phyloP scores from a whole-genome alignment of 164 flowering plant species.

The Tetrastigma voinierianum region DNA sequence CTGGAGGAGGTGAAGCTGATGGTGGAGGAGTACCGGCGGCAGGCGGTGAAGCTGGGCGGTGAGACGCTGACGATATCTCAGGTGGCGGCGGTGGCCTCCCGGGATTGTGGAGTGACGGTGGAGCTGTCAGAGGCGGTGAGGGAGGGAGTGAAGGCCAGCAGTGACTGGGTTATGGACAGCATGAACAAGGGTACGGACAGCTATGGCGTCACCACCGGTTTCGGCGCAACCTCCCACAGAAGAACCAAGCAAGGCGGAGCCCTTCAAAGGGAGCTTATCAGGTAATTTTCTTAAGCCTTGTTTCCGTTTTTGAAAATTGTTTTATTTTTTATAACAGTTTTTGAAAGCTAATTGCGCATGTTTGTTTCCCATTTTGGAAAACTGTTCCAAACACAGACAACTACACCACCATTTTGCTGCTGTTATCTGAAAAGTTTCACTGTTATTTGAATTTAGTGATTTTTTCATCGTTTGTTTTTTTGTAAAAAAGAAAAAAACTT shows the following conservation, averaged over 20 bases:
- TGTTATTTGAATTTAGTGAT: too few species aligned
- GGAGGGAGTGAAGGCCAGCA: constrained; percentile 59
- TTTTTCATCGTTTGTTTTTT: too few species aligned
- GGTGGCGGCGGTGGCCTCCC: constrained; percentile 53
- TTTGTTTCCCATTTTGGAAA: too few species aligned
- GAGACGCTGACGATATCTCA: constrained; percentile 51
- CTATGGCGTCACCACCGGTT: constrained; percentile 66
- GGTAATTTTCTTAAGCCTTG: too few species aligned
- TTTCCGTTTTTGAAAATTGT: too few species aligned
- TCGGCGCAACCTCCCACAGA: constrained; percentile 67
- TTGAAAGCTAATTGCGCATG: too few species aligned
- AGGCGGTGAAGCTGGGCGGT: constrained; percentile 47
- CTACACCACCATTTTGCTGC: too few species aligned
- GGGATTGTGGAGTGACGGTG: constrained; percentile 26
- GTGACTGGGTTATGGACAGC: constrained; percentile 71
- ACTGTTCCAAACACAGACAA: too few species aligned
- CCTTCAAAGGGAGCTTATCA: constrained; percentile 65
- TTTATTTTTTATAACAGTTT: too few species aligned
- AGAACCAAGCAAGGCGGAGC: constrained; percentile 65
- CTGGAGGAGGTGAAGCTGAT: constrained; percentile 61
- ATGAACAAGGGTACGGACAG: constrained; percentile 65
- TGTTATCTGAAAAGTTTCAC: too few species aligned
- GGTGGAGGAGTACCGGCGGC: constrained; percentile 49
- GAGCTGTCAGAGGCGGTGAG: constrained; percentile 53
- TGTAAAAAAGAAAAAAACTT: too few species aligned